Base-by-base conservation (phyloP, 1,284 basidiomycete genomes). In the Sporisorium scitamineum region DNA sequence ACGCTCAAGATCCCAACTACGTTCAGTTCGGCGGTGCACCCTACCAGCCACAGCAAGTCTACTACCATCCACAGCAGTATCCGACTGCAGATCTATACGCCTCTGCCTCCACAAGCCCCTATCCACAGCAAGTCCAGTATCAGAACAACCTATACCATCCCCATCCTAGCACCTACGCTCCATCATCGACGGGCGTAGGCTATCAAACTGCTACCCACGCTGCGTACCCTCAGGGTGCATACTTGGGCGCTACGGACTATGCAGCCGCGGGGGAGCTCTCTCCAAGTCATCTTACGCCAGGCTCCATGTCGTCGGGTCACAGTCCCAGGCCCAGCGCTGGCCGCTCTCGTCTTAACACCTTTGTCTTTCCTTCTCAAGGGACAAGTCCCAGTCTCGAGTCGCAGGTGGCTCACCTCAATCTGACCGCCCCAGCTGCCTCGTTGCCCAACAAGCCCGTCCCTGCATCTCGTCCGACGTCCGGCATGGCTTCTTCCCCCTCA, bases 251-350 rank as follows among this genome's bases (percentile, higher is more conserved):
- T 8, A 24, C 52, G 8, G 61, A 59, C 11, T 55, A 54, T 31
- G 37, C 32, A 7, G 32, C 54, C 5, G 14, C 45, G 13, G 41
- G 32, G 0, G 54, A 57, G 11, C 16, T 27, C 24, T 67, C 59
- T 24, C 59, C 65, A 2, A 56, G 13, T 18, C 56, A 60, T n/a
- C 37, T 56, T 10, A 52, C 52, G 18, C 54, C 48, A 14, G 51
- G 60, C 22, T 63, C 57, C 26, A 42, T 44, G 29, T 64, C 61
- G 22, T 51, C 39, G 9, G 57, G 56, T 29, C 63, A 61, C 56
- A 74, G 71, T 39, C 71, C 66, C 1, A 29, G 54, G 18, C 59
- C 60, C 10, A 59, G 58, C 34, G 37, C 59, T 8, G 66, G 62
- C 16, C 54, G 58, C 34, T 50, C 70, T 18, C 53, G 61, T 0